Conservation (phyloP, 2,329 filamentous ascomycete species). For the Hypoxylon sp. region DNA sequence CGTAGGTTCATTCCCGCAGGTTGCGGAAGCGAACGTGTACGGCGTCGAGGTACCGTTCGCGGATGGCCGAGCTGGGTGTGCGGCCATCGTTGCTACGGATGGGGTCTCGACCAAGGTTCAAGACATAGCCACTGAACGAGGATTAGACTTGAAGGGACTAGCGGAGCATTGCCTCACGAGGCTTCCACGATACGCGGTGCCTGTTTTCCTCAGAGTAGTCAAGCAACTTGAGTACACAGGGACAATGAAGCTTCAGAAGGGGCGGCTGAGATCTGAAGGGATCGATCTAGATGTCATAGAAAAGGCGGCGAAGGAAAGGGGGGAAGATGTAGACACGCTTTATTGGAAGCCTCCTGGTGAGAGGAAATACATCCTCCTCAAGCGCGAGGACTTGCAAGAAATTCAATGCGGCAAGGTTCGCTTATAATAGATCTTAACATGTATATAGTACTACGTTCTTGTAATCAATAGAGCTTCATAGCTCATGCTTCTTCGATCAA, state of each 20-base stretch:
- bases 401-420: constrained; percentile 49
- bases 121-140: constrained; percentile 51
- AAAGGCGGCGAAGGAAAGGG: constrained; percentile 52
- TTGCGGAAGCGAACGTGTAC: constrained; percentile 62
- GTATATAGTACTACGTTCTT: neutral
- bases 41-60: constrained; percentile 60
- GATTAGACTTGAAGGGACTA: constrained; percentile 54
- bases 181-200: constrained; percentile 63
- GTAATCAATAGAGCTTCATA: constrained; percentile 5
- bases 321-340: constrained; percentile 51
- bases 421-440: constrained; percentile 34
- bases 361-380: constrained; percentile 57
- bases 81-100: constrained; percentile 57
- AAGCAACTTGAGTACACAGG: constrained; percentile 60
- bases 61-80: constrained; percentile 62
- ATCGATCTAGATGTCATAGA: constrained; percentile 58
- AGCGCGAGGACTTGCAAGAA: constrained; percentile 55
- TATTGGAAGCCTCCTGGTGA: constrained; percentile 59
- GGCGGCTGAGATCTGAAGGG: constrained; percentile 58
- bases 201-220: constrained; percentile 60
- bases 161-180: constrained; percentile 55
- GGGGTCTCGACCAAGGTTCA: constrained; percentile 41
- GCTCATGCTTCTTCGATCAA: neutral
- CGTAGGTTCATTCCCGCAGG: constrained; percentile 57
- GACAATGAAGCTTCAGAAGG: constrained; percentile 63